These are phyloP conservation scores for Cutaneotrichosporon cyanovorans DNA, from an alignment of 1,284 basidiomycete species.

Conservation along the genomic window DNA sequence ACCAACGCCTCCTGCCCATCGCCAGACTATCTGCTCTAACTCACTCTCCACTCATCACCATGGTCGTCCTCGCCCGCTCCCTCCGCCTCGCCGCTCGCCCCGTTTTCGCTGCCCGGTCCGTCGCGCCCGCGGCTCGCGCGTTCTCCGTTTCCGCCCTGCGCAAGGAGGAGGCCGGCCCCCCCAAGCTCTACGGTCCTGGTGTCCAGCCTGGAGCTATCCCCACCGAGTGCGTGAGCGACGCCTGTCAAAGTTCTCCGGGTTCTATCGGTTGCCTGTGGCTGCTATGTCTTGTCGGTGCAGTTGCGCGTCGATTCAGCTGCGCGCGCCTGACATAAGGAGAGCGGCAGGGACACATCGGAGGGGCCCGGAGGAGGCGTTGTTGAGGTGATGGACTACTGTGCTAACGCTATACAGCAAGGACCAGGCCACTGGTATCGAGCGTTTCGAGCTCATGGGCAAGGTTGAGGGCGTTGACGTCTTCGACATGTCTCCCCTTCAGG, in stretches of 20 bases:
- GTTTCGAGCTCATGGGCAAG: conserved; percentile 83
- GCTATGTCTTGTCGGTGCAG: too few species aligned
- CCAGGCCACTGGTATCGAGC: conserved; percentile 94
- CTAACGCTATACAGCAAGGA: conserved; percentile 49
- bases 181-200: conserved; percentile 36
- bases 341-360: too few species aligned
- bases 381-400: too few species aligned
- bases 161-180: too few species aligned
- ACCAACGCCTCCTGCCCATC: too few species aligned
- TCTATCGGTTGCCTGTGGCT: too few species aligned
- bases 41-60: conserved; percentile 14
- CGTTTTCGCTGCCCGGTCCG: conserved; percentile 13
- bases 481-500: conserved; percentile 77
- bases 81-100: conserved; percentile 28
- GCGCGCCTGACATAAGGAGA: too few species aligned
- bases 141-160: conserved; percentile 38
- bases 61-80: conserved; percentile 37
- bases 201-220: conserved; percentile 22
- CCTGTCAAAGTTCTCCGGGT: too few species aligned
- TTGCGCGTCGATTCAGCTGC: too few species aligned
- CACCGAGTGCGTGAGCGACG: not conserved
- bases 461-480: conserved; percentile 85
- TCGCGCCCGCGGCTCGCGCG: conserved; percentile 17
- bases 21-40: too few species aligned
- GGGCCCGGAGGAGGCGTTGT: too few species aligned